A percentile compares a stretch with the other conserved stretches of the same genome.
Evolutionary conservation across 257 asterid species (phyloP).

Genomic region (Prunella vulgaris): DNA sequence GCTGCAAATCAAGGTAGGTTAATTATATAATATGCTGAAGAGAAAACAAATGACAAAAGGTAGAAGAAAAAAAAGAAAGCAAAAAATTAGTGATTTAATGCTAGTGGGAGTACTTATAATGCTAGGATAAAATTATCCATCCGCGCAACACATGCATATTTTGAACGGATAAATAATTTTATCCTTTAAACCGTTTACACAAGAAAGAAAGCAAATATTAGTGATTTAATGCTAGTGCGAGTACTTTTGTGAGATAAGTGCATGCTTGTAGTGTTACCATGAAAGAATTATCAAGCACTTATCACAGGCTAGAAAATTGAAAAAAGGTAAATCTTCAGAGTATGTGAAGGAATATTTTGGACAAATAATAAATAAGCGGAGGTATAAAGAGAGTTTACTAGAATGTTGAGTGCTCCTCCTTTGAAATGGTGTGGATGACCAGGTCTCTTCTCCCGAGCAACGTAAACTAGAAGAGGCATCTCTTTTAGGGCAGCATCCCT

Average conservation of each 20-base stretch:
- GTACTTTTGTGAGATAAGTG: neutral
- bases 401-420: constrained; percentile 70
- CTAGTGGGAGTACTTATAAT: constrained; percentile 1
- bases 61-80: neutral
- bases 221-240: too few species aligned
- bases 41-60: neutral
- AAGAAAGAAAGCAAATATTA: too few species aligned
- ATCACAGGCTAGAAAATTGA: neutral
- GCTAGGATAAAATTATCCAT: too few species aligned
- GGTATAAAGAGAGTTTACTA: constrained; percentile 33
- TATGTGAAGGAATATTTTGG: neutral
- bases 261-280: neutral
- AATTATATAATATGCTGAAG: neutral
- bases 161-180: too few species aligned
- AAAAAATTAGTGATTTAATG: neutral
- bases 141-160: too few species aligned
- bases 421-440: constrained; percentile 65
- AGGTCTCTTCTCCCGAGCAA: constrained; percentile 62
- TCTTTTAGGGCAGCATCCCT: constrained; percentile 16
- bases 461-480: constrained; percentile 56
- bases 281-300: neutral
- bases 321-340: neutral
- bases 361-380: neutral
- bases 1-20: constrained; percentile 34
- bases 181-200: too few species aligned